Base-by-base conservation (phyloP, 495 filamentous ascomycete species). In the Podospora tetraspora region DNA sequence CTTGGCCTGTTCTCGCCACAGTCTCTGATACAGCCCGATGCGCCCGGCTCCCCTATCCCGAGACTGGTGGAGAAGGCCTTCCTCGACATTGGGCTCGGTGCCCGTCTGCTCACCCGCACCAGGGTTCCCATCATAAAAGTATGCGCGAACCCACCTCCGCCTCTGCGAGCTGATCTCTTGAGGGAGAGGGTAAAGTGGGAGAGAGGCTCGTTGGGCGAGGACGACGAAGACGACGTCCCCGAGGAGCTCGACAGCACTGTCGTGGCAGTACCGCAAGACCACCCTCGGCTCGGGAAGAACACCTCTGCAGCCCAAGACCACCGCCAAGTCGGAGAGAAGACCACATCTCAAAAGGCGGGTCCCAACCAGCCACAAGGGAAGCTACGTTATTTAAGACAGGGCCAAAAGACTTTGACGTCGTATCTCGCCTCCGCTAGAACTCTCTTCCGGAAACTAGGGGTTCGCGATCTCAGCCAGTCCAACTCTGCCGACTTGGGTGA, bases 81-180 rank as follows among this genome's bases (percentile, higher is more conserved):
- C n/a, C 81, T 93, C n/a, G 82, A 90, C 4, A 71, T 82, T 34
- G 90, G 89, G 0, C 87, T 87, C 67, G 90, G 90, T 56, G 90
- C 89, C 23, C 82, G 89, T 1, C 77, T 94, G 9, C 83, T 94
- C 9, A 87, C 89, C 23, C 84, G 82, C 43, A 93, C 92, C 9
- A 84, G 91, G 69, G 88, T 93, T 30, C 92, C 92, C 24, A 94
- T 95, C 66, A 88, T 96, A 73, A 92, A 92, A 70, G 79, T 96
- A 32, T 93, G 90, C 77, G 84, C 93, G 73, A 85, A 83, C 66
- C 91, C 91, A 6, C 81, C 81, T 0, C 71, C 77, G 6, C 76
- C 83, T 24, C 81, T 92, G 19, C 79, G 80, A 19, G 56, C 69
- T 4, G 80, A 79, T 19, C 79, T 92, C 3, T 66, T 81, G n/a